A percentile compares a stretch with the other conserved stretches of the same genome.
phyloP scores from a whole-genome alignment of 768 basidiomycete species.

The Lactifluus rugatus region DNA sequence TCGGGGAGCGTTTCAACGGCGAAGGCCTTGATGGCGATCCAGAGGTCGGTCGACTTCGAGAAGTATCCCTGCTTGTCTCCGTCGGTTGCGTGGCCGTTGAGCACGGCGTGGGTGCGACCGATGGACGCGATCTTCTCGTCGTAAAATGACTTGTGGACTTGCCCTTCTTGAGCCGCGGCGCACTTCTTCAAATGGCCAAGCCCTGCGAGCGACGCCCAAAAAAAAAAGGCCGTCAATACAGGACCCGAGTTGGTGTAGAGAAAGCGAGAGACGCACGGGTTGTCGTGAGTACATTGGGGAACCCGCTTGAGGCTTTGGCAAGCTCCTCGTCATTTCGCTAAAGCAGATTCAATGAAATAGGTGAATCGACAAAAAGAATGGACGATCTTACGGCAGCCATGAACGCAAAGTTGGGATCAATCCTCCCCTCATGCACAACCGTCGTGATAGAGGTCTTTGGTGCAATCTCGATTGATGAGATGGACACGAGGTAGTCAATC shows the following conservation, averaged over 20 bases:
- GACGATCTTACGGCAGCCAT: conserved; percentile 30
- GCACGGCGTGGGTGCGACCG: conserved; percentile 33
- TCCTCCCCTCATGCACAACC: conserved; percentile 35
- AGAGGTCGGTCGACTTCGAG: conserved; percentile 30
- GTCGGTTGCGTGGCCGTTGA: conserved; percentile 31
- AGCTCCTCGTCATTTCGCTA: conserved; percentile 42
- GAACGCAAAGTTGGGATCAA: conserved; percentile 46
- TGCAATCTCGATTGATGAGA: conserved; percentile 31
- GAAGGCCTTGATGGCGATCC: conserved; percentile 30
- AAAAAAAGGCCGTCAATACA: background rate
- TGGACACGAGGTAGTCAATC: conserved; percentile 31
- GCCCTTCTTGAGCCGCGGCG: conserved; percentile 27
- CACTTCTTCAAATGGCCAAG: conserved; percentile 35
- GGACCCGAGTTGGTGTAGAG: background rate
- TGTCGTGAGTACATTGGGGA: conserved; percentile 29
- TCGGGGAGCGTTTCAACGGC: conserved; percentile 33
- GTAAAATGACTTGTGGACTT: conserved; percentile 36
- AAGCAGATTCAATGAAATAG: background rate
- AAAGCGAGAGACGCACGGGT: conserved; percentile 30
- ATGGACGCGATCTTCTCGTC: conserved; percentile 33
- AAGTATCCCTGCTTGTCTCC: conserved; percentile 33
- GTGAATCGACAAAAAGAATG: background rate
- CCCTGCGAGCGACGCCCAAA: conserved; percentile 24
- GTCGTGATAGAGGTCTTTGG: conserved; percentile 30
- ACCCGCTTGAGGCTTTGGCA: conserved; percentile 27